These are phyloP conservation scores for Catharanthus roseus DNA, from an alignment of 257 asterid genomes.

Conservation along the genomic window DNA sequence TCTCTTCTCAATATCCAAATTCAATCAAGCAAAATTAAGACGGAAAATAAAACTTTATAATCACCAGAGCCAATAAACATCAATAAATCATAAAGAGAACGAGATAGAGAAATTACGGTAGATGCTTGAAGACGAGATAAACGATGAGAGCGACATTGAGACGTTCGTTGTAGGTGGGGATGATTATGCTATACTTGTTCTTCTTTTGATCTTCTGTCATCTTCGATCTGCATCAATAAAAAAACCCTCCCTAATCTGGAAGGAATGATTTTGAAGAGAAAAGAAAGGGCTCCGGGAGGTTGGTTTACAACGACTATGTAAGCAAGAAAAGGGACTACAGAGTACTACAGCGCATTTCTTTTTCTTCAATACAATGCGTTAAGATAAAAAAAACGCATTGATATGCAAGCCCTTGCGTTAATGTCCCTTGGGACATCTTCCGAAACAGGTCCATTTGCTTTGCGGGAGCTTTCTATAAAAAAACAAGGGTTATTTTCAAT, in stretches of 20 bases:
- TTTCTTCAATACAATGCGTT: too few relatives aligned
- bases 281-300: too few relatives aligned
- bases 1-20: background rate
- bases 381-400: too few relatives aligned
- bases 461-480: too few relatives aligned
- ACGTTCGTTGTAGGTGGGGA: conserved; percentile 96
- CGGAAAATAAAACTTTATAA: background rate
- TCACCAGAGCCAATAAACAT: background rate
- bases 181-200: conserved; percentile 79
- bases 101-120: conserved; percentile 33
- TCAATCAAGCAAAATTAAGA: background rate
- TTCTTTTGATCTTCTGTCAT: conserved; percentile 27
- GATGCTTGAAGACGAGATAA: conserved; percentile 91
- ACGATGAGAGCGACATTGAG: conserved; percentile 86
- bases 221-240: conserved; percentile 14
- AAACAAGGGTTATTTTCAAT: too few relatives aligned
- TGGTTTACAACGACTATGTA: too few relatives aligned
- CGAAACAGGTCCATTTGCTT: too few relatives aligned
- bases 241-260: background rate
- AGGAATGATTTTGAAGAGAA: background rate
- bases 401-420: too few relatives aligned
- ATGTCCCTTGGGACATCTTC: too few relatives aligned
- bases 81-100: background rate
- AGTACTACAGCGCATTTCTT: too few relatives aligned
- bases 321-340: too few relatives aligned